phyloP scores from a whole-genome alignment of 2,329 filamentous ascomycete species.

The Aphanocladium album region DNA sequence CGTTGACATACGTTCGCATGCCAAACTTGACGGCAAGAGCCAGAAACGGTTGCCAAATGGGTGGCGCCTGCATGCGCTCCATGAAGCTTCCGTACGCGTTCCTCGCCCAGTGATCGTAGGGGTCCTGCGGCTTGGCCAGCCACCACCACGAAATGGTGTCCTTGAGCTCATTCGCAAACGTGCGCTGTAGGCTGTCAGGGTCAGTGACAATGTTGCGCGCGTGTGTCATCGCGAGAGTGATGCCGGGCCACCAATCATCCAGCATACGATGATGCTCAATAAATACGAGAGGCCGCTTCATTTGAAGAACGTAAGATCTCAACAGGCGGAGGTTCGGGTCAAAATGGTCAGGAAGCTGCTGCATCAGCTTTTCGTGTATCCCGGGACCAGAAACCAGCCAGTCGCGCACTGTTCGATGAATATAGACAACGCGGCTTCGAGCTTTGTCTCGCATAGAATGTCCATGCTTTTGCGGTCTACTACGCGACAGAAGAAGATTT shows the following conservation, averaged over 20 bases:
- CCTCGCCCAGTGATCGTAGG: conserved; percentile 30
- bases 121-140: conserved; percentile 21
- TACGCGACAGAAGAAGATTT: conserved; percentile 15
- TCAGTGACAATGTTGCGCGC: conserved; percentile 25
- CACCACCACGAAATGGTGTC: conserved; percentile 27
- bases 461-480: conserved; percentile 7
- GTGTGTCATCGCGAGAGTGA: conserved; percentile 33
- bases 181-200: conserved; percentile 12
- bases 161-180: conserved; percentile 25
- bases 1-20: conserved; percentile 22
- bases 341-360: conserved; percentile 15
- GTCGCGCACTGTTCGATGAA: conserved; percentile 31
- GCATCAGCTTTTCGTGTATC: conserved; percentile 18
- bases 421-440: conserved; percentile 22
- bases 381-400: conserved; percentile 24
- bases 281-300: conserved; percentile 29
- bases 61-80: conserved; percentile 24
- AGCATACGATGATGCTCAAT: conserved; percentile 32
- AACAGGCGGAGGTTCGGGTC: conserved; percentile 28
- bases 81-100: conserved; percentile 28
- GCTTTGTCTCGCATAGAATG: neutral
- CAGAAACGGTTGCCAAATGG: conserved; percentile 27
- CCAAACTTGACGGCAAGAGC: conserved; percentile 30
- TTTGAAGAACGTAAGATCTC: conserved; percentile 28
- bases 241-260: conserved; percentile 35